Conservation (phyloP, 352 stramenopile species). For the Globisporangium irregulare region DNA sequence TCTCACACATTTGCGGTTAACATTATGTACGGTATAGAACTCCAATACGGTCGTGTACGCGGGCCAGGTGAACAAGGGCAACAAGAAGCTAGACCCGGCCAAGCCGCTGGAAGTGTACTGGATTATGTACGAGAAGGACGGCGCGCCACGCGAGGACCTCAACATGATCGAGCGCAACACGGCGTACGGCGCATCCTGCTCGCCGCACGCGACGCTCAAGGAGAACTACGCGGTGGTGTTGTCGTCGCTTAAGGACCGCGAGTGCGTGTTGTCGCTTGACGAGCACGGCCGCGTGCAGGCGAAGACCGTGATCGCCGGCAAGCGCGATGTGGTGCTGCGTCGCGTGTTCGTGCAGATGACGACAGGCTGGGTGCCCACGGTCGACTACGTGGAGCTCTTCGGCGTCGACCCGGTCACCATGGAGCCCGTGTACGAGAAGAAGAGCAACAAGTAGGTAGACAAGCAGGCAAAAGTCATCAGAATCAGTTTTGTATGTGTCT, state of each 20-base stretch:
- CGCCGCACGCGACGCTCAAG: constrained; percentile 31
- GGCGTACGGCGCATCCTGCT: constrained; percentile 62
- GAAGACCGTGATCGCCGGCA: constrained; percentile 65
- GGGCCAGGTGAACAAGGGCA: constrained; percentile 28
- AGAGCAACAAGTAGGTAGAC: constrained; percentile 62
- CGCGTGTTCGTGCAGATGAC: constrained; percentile 85
- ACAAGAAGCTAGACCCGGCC: constrained; percentile 43
- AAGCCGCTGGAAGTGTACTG: constrained; percentile 79
- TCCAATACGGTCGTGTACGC: constrained; percentile 86
- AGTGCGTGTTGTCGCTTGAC: constrained; percentile 57
- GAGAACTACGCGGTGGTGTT: constrained; percentile 46
- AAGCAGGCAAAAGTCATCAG: not conserved
- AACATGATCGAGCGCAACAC: constrained; percentile 87
- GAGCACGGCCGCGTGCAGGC: constrained; percentile 54
- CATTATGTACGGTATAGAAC: constrained; percentile 37
- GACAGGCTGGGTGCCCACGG: constrained; percentile 76
- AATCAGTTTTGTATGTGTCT: constrained; percentile 16
- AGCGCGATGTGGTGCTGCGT: constrained; percentile 59
- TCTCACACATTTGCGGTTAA: not conserved
- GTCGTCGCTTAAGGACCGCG: constrained; percentile 69
- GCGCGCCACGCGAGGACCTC: constrained; percentile 66
- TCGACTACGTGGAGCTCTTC: constrained; percentile 84
- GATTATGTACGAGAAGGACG: constrained; percentile 86
- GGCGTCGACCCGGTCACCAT: constrained; percentile 60
- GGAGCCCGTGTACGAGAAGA: constrained; percentile 79